phyloP scores from a whole-genome alignment of 306 rosid genomes.

The Trifolium dubium region DNA sequence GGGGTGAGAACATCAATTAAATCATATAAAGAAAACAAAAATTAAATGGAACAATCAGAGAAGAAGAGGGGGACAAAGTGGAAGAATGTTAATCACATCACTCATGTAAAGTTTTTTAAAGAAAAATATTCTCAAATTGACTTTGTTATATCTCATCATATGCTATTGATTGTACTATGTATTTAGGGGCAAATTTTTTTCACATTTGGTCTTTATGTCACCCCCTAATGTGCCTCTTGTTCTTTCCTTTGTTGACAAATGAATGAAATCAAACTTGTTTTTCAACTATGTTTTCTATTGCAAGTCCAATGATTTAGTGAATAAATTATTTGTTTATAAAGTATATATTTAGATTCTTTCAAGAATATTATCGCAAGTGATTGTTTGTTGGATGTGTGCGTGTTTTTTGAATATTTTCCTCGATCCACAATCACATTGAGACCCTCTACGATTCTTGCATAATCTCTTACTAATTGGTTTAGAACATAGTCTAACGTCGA shows the following conservation, averaged over 20 bases:
- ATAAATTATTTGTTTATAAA: not conserved
- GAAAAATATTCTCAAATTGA: slow-evolving; percentile 77
- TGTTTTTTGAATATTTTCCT: not conserved
- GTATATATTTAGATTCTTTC: not conserved
- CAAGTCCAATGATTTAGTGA: slow-evolving; percentile 8
- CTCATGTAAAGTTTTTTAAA: slow-evolving; percentile 67
- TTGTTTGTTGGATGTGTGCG: no score
- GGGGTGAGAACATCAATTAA: slow-evolving; percentile 39
- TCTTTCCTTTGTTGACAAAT: slow-evolving; percentile 37
- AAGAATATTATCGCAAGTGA: not conserved
- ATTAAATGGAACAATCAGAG: slow-evolving; percentile 39
- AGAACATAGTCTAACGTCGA: no score
- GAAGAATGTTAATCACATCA: slow-evolving; percentile 95
- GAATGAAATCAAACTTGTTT: slow-evolving; percentile 20
- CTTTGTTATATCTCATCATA: slow-evolving; percentile 75
- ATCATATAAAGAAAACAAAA: slow-evolving; percentile 40
- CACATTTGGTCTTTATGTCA: slow-evolving; percentile 34
- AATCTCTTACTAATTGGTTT: not conserved
- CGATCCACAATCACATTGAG: not conserved
- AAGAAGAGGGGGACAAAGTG: slow-evolving; percentile 90
- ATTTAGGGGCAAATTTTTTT: not conserved
- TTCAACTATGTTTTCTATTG: slow-evolving; percentile 11
- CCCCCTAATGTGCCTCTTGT: slow-evolving; percentile 29
- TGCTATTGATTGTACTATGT: slow-evolving; percentile 65
- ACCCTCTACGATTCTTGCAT: not conserved